A percentile compares a stretch with the other conserved stretches of the same genome.
phyloP scores from a whole-genome alignment of 163 green algal genomes.

The Chlamydomonas reinhardtii region DNA sequence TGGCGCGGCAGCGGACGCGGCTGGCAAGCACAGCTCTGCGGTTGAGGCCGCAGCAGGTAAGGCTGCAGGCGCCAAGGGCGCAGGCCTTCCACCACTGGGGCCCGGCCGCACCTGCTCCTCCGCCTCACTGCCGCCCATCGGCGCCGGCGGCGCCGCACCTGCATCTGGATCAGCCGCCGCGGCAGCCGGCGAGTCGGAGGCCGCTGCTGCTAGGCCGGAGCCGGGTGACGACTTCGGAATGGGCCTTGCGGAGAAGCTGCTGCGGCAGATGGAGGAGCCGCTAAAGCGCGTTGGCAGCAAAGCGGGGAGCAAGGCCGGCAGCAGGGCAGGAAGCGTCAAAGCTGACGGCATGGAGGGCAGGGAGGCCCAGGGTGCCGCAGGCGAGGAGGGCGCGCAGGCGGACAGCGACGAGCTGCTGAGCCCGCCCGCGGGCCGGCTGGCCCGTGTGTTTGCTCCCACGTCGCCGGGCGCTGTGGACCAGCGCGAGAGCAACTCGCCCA shows the following conservation, averaged over 20 bases:
- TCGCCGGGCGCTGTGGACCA: background rate
- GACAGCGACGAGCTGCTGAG: background rate
- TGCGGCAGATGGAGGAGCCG: constrained; percentile 2
- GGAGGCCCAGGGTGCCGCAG: background rate
- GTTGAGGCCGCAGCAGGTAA: too few relatives aligned
- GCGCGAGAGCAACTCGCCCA: constrained; percentile 1
- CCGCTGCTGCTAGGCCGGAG: background rate
- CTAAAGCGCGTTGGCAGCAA: background rate
- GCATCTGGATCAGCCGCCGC: too few relatives aligned
- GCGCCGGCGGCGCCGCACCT: too few relatives aligned
- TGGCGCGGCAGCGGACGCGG: background rate
- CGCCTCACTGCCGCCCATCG: too few relatives aligned
- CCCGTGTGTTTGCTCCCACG: background rate
- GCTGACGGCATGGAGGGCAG: too few relatives aligned
- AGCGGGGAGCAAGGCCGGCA: background rate
- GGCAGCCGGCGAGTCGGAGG: too few relatives aligned
- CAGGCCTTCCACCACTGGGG: too few relatives aligned
- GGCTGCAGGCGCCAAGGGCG: too few relatives aligned
- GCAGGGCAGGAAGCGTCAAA: background rate
- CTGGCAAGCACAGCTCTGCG: too few relatives aligned
- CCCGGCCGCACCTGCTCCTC: too few relatives aligned
- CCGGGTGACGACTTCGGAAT: constrained; percentile 33
- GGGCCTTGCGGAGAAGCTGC: constrained; percentile 13
- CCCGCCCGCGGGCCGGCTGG: background rate
- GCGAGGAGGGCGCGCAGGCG: background rate